Base-by-base conservation (phyloP, 2,329 filamentous ascomycete species). In the Tolypocladium endophyticum region DNA sequence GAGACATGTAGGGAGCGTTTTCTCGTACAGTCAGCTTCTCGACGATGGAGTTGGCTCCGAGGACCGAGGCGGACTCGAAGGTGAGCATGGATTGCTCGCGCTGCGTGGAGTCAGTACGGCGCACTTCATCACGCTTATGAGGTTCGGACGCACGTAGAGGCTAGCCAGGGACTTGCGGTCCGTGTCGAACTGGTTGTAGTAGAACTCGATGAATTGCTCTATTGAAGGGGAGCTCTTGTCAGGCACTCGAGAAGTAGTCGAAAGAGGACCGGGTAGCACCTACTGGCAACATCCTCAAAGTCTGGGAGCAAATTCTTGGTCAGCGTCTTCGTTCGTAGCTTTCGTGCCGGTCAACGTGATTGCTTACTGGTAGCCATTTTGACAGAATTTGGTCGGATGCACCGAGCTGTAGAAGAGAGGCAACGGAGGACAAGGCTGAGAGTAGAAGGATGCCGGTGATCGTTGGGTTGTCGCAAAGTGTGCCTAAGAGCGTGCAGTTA, bases 141-240 rank as follows among this genome's bases (percentile, higher is more conserved):
- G 33, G 28, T 39, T 35, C 45, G 35, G 35, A 69, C 89, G 72
- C 84, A 96, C 93, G 81, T 97, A 97, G 78, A 97, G 90, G 63
- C 77, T 70, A 18, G 74, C 76, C 52, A 97, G 83, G 57, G 72
- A 68, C 59, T 76, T 76, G 70, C 92, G 87, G 76, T 92, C 81
- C 62, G 71, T 64, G 74, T 96, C 92, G 77, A 97, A 96, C 61
- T 86, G 87, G 70, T 87, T 81, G 83, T 96, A 97, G 85, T 97
- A 97, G 81, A 88, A 93, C 62, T 87, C 72, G 66, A 93, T 87
- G 77, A 97, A 97, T 77, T 95, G 84, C 74, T 87, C 92, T 97
- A 56, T 65, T 61, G 54, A 53, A n/a, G 28, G 45, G 5, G 9
- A 2, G 3, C 6, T 23, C 4, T 16, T 38, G 59, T 60, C 33